A percentile compares a stretch with the other conserved stretches of the same genome.
Evolutionary conservation across 225 moss, liverwort and hornwort species (phyloP).

Genomic region (Thuidium tamariscinum): DNA sequence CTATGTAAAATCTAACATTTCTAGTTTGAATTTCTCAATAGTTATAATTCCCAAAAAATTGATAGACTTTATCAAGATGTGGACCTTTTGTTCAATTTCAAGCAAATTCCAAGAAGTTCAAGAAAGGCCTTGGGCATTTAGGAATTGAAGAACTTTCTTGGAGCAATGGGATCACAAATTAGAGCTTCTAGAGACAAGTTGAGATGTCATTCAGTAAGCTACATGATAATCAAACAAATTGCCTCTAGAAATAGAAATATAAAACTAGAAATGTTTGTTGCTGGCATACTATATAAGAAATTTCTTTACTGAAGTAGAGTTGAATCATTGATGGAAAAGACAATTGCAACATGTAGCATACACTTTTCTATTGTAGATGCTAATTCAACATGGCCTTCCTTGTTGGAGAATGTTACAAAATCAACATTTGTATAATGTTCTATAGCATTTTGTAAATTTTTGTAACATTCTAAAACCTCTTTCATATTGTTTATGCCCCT

Average conservation of each 20-base stretch:
- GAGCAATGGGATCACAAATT: not conserved
- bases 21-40: too few species aligned
- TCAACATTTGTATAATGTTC: not conserved
- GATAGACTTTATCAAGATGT: too few species aligned
- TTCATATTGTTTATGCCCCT: not conserved
- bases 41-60: too few species aligned
- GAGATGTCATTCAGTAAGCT: not conserved
- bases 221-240: too few species aligned
- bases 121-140: too few species aligned
- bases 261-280: not conserved
- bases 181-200: not conserved
- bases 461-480: not conserved
- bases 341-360: not conserved
- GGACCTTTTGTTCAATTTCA: too few species aligned
- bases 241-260: not conserved
- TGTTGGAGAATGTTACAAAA: fast-evolving
- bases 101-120: too few species aligned
- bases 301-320: not conserved
- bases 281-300: not conserved
- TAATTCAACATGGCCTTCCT: not conserved
- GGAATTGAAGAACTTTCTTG: not conserved
- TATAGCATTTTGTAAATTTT: not conserved
- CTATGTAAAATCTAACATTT: too few species aligned
- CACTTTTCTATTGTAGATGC: not conserved
- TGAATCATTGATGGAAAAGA: not conserved